Evolutionary conservation across 106 monocot genomes (phyloP).

Genomic region (Dioscorea zingiberensis): DNA sequence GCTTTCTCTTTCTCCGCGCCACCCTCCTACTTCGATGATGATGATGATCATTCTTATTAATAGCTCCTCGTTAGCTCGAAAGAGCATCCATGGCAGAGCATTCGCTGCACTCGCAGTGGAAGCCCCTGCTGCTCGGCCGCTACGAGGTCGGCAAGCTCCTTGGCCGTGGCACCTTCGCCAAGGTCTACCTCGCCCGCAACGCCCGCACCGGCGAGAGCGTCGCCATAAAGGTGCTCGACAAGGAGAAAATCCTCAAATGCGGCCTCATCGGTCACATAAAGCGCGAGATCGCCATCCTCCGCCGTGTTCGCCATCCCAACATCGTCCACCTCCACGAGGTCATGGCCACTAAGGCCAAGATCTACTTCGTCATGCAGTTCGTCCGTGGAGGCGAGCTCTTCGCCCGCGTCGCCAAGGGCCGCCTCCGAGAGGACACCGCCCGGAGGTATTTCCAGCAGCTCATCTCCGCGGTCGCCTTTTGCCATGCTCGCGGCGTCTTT

Average conservation of each 20-base stretch:
- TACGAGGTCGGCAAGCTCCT: conserved; percentile 31
- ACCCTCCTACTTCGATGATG: background rate
- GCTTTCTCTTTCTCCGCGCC: background rate
- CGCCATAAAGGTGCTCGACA: conserved; percentile 37
- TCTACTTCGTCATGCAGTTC: conserved; percentile 39
- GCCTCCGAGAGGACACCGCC: conserved; percentile 23
- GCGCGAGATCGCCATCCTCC: conserved; percentile 29
- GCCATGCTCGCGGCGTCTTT: conserved; percentile 73
- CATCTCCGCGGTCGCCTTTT: conserved; percentile 74
- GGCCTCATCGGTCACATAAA: conserved; percentile 25
- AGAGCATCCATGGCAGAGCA: too few relatives aligned
- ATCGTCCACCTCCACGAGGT: conserved; percentile 27
- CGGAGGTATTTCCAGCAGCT: conserved; percentile 67
- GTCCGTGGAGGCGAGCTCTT: conserved; percentile 37
- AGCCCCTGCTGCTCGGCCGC: conserved; percentile 19
- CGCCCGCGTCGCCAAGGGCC: conserved; percentile 29
- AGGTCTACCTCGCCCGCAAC: conserved; percentile 30
- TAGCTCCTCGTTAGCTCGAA: too few relatives aligned
- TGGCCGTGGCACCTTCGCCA: conserved; percentile 32
- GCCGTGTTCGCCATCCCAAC: conserved; percentile 34
- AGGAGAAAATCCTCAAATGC: conserved; percentile 24
- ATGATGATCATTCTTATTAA: too few relatives aligned
- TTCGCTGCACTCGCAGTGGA: background rate
- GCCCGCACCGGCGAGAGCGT: conserved; percentile 18
- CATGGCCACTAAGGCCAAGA: conserved; percentile 31